Conservation (phyloP, 768 basidiomycete genomes). For the Fibroporia radiculosa region DNA sequence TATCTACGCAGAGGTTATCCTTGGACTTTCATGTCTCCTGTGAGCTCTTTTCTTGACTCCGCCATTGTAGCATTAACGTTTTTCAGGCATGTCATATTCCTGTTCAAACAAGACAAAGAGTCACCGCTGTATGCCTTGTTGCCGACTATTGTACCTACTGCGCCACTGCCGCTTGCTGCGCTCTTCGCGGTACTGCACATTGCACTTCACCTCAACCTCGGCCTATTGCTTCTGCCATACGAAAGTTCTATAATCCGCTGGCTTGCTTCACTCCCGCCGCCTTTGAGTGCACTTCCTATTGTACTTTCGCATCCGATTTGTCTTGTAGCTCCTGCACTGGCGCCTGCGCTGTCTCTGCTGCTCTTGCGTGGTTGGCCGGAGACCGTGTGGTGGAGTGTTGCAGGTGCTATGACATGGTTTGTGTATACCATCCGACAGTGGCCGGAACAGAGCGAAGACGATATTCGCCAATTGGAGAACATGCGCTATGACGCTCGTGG, state of each 20-base stretch:
- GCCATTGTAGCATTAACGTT: neutral
- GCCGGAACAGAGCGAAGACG: constrained; percentile 14
- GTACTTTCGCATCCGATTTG: constrained; percentile 10
- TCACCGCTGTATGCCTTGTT: constrained; percentile 17
- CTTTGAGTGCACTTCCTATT: constrained; percentile 6
- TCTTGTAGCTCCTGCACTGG: constrained; percentile 7
- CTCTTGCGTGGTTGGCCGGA: constrained; percentile 13
- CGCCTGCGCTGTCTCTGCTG: constrained; percentile 13
- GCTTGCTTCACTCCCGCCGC: neutral
- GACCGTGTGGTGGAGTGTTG: constrained; percentile 16
- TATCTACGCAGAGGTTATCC: constrained; percentile 10
- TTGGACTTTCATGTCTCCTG: constrained; percentile 17
- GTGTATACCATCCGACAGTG: constrained; percentile 12
- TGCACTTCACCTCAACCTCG: constrained; percentile 14
- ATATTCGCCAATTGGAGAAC: constrained; percentile 14
- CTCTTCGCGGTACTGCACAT: constrained; percentile 14
- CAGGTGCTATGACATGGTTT: constrained; percentile 9
- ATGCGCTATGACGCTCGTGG: constrained; percentile 20
- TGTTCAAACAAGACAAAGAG: constrained; percentile 7
- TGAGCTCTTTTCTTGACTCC: constrained; percentile 6
- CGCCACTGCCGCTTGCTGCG: constrained; percentile 9
- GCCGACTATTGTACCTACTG: constrained; percentile 3
- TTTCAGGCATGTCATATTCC: constrained; percentile 16
- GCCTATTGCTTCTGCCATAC: constrained; percentile 7
- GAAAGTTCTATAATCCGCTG: constrained; percentile 3